Evolutionary conservation across 2,329 filamentous ascomycete genomes (phyloP).

Genomic region (Paecilomyces dactylethromorphus): DNA sequence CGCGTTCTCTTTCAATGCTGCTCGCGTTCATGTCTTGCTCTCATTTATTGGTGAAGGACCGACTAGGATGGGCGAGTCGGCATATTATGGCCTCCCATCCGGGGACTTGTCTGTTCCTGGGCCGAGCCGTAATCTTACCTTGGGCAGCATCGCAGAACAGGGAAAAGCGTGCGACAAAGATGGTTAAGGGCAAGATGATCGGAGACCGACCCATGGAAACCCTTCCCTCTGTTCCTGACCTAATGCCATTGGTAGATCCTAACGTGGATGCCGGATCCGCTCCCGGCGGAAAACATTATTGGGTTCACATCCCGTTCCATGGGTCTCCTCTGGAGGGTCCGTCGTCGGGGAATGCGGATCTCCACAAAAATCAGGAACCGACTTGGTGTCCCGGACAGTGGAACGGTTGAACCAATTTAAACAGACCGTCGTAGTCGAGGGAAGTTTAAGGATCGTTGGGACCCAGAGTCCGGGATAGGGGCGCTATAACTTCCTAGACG

Average conservation of each 20-base stretch:
- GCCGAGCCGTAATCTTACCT: conserved; percentile 5
- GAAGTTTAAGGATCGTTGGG: background rate
- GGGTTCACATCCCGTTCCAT: conserved; percentile 3
- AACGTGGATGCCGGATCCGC: conserved; percentile 8
- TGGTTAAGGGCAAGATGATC: background rate
- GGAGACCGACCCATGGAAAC: background rate
- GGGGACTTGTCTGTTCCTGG: conserved; percentile 3
- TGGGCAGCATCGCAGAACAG: conserved; percentile 10
- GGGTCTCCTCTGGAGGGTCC: conserved; percentile 9
- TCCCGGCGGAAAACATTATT: conserved; percentile 8
- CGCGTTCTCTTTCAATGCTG: background rate
- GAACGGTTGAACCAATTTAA: background rate
- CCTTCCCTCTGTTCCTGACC: background rate
- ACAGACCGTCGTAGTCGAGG: background rate
- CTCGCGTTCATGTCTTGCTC: background rate
- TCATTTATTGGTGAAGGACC: background rate
- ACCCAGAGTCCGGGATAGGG: background rate
- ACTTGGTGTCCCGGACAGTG: background rate
- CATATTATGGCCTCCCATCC: background rate
- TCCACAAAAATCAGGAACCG: conserved; percentile 9
- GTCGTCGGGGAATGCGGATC: conserved; percentile 18
- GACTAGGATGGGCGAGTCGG: background rate
- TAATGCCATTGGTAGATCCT: background rate
- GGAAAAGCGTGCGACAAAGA: conserved; percentile 5
- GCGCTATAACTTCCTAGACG: background rate